Conservation (phyloP, 2,329 filamentous ascomycete genomes). For the Beauveria bassiana region DNA sequence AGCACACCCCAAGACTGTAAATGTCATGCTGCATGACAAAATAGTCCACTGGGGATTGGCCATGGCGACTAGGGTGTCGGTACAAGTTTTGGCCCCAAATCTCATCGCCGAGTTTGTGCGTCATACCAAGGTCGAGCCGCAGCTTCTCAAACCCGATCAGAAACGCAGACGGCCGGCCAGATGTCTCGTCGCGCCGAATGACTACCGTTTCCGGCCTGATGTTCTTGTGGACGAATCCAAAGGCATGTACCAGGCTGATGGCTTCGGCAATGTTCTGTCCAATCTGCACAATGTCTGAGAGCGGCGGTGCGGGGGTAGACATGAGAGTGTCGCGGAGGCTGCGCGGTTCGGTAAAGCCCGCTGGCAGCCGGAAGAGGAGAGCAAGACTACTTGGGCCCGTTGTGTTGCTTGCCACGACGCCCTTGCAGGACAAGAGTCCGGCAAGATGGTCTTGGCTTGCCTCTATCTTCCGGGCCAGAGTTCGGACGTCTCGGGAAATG, state of each 20-base stretch:
- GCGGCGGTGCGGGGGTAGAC: neutral
- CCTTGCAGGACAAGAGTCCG: neutral
- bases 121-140: neutral
- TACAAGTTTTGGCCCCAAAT: neutral
- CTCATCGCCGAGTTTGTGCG: neutral
- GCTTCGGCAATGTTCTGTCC: neutral
- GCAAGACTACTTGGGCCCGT: neutral
- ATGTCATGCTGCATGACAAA: neutral
- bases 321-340: neutral
- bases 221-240: neutral
- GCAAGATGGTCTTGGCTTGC: neutral
- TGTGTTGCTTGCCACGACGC: neutral
- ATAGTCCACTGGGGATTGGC: neutral
- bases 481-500: neutral
- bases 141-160: neutral
- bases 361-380: neutral
- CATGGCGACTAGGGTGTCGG: neutral
- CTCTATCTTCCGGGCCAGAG: neutral
- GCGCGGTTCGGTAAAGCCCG: neutral
- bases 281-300: neutral
- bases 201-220: neutral
- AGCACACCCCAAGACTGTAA: neutral
- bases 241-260: neutral
- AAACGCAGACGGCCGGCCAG: neutral
- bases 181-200: neutral